phyloP scores from a whole-genome alignment of 2,329 filamentous ascomycete genomes.

The Cercospora canescens region DNA sequence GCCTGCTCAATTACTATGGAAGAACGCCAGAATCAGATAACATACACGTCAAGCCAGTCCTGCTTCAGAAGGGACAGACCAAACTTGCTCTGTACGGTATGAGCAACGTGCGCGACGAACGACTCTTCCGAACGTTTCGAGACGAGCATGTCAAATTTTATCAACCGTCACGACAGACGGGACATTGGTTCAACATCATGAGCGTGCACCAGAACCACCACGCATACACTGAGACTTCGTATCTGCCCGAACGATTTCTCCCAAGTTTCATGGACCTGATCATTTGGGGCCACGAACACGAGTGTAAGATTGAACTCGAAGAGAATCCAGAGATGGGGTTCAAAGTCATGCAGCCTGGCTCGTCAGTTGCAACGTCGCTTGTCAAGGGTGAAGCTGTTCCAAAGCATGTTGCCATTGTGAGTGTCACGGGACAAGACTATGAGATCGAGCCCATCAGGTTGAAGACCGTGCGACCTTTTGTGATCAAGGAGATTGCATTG shows the following conservation, averaged over 20 bases:
- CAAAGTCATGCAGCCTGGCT: slow-evolving; percentile 95
- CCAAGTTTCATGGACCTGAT: slow-evolving; percentile 90
- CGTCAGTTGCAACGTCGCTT: slow-evolving; percentile 90
- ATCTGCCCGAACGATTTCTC: slow-evolving; percentile 88
- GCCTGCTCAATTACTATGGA: slow-evolving; percentile 93
- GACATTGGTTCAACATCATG: slow-evolving; percentile 95
- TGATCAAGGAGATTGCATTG: slow-evolving; percentile 79
- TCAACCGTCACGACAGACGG: slow-evolving; percentile 73
- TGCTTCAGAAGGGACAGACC: slow-evolving; percentile 89
- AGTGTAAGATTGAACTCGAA: slow-evolving; percentile 84
- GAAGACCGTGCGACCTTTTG: slow-evolving; percentile 87
- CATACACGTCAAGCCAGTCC: slow-evolving; percentile 84
- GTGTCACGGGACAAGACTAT: slow-evolving; percentile 79
- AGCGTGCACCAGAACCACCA: slow-evolving; percentile 96
- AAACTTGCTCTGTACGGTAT: slow-evolving; percentile 92
- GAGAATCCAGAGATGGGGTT: slow-evolving; percentile 87
- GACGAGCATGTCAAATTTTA: slow-evolving; percentile 95
- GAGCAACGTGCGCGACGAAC: slow-evolving; percentile 94
- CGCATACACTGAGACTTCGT: slow-evolving; percentile 88
- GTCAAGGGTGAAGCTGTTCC: slow-evolving; percentile 85
- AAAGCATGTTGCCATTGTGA: slow-evolving; percentile 88
- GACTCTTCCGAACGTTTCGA: slow-evolving; percentile 88
- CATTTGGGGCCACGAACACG: slow-evolving; percentile 97
- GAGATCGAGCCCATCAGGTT: slow-evolving; percentile 76
- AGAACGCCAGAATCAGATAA: slow-evolving; percentile 90